phyloP scores from a whole-genome alignment of 331 rosid species.

The Saraca asoca region DNA sequence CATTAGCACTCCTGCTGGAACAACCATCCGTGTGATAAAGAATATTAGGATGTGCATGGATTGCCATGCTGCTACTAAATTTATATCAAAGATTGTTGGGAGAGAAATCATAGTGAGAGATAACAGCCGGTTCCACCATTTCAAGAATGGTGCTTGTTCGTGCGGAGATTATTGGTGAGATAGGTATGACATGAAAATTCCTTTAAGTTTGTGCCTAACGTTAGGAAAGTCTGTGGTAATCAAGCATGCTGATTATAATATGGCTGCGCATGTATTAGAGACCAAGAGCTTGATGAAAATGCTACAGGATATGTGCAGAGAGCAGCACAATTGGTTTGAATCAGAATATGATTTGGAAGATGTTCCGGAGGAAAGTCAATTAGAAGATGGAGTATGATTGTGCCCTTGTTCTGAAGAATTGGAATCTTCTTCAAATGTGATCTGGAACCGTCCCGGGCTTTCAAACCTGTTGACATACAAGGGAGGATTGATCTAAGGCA shows the following conservation, averaged over 20 bases:
- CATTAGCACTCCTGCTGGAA: slow-evolving; percentile 53
- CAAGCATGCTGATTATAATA: not conserved
- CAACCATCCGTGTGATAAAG: slow-evolving; percentile 47
- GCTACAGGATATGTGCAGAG: slow-evolving; percentile 17
- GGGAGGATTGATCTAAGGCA: too few relatives aligned
- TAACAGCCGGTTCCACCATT: slow-evolving; percentile 54
- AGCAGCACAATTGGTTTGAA: slow-evolving; percentile 5
- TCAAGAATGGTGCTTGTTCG: slow-evolving; percentile 49
- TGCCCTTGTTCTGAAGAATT: slow-evolving; percentile 14
- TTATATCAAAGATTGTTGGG: slow-evolving; percentile 48
- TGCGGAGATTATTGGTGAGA: slow-evolving; percentile 58
- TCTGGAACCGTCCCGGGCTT: slow-evolving; percentile 19
- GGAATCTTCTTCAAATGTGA: not conserved
- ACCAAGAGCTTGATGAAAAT: slow-evolving; percentile 19
- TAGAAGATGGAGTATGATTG: slow-evolving; percentile 2
- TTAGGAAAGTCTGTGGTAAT: not conserved
- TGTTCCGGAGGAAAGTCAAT: not conserved
- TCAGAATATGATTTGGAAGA: not conserved
- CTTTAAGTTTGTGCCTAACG: not conserved
- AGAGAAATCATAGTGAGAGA: slow-evolving; percentile 58
- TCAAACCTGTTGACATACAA: not conserved
- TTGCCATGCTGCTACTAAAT: slow-evolving; percentile 52
- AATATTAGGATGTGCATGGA: slow-evolving; percentile 50
- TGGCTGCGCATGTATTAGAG: slow-evolving; percentile 20
- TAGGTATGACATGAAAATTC: slow-evolving; percentile 5